Conservation (phyloP, 768 basidiomycete genomes). For the Termitomyces sp. region DNA sequence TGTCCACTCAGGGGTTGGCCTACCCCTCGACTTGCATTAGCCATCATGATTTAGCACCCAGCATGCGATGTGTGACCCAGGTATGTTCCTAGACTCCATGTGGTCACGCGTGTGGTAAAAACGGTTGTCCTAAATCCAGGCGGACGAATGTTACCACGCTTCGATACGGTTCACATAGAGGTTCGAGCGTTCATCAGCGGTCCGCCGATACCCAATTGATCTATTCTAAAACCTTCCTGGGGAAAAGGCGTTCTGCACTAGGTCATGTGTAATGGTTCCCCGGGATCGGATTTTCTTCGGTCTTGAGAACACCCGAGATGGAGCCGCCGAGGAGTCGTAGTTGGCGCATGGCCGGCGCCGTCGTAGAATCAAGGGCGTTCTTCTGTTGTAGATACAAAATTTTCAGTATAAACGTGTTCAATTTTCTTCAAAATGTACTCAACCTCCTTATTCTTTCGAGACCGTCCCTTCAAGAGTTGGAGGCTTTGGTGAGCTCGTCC, state of each 20-base stretch:
- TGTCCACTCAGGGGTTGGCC: not conserved
- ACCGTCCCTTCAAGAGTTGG: too few relatives aligned
- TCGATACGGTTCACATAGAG: not conserved
- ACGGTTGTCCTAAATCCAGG: not conserved
- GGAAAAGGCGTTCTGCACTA: not conserved
- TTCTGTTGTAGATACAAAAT: too few relatives aligned
- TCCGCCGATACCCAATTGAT: not conserved
- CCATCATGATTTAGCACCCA: not conserved
- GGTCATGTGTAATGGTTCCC: not conserved
- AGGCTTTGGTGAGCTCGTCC: too few relatives aligned
- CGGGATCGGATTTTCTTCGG: not conserved
- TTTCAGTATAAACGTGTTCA: too few relatives aligned
- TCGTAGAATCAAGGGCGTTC: too few relatives aligned
- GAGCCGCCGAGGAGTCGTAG: too few relatives aligned
- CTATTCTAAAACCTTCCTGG: not conserved
- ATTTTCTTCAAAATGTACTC: too few relatives aligned
- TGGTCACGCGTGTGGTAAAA: not conserved
- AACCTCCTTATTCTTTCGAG: too few relatives aligned
- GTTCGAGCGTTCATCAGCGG: not conserved
- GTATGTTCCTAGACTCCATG: not conserved
- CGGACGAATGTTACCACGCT: not conserved
- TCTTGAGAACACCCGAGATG: not conserved
- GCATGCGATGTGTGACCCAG: too few relatives aligned
- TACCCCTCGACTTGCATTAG: not conserved
- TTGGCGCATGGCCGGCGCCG: too few relatives aligned